Evolutionary conservation across 768 basidiomycete species (phyloP).

Genomic region (Trametes maxima): DNA sequence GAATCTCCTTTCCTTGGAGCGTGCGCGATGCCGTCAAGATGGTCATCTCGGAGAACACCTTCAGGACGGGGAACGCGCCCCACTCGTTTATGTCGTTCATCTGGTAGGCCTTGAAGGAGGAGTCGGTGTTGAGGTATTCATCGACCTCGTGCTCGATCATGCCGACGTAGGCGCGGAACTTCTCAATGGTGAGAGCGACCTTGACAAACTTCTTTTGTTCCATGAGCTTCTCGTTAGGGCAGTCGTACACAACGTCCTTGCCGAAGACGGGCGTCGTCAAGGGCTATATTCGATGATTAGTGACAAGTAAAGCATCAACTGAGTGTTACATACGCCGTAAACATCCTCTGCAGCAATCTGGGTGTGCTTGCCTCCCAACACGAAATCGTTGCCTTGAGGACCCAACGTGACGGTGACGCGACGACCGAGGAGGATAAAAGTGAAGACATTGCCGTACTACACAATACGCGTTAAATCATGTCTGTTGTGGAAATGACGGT

Average conservation of each 20-base stretch:
- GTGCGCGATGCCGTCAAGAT: constrained; percentile 94
- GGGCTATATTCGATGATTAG: constrained; percentile 51
- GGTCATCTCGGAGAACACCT: constrained; percentile 82
- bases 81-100: constrained; percentile 71
- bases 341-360: constrained; percentile 96
- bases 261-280: constrained; percentile 95
- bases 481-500: neutral
- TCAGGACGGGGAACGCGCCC: constrained; percentile 75
- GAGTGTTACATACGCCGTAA: constrained; percentile 66
- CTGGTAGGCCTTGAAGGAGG: constrained; percentile 63
- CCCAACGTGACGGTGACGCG: constrained; percentile 90
- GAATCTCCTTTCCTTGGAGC: constrained; percentile 91
- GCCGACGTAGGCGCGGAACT: constrained; percentile 78
- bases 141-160: constrained; percentile 51
- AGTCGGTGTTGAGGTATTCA: constrained; percentile 68
- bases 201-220: constrained; percentile 99
- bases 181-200: constrained; percentile 89
- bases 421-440: constrained; percentile 88
- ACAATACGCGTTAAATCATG: neutral
- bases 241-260: constrained; percentile 96
- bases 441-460: constrained; percentile 97
- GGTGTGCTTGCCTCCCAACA: constrained; percentile 91
- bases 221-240: constrained; percentile 96
- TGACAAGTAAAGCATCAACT: neutral
- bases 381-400: constrained; percentile 89